These are phyloP conservation scores for Reticulascus tulasneorum DNA, from an alignment of 2,329 filamentous ascomycete species.

Conservation along the genomic window DNA sequence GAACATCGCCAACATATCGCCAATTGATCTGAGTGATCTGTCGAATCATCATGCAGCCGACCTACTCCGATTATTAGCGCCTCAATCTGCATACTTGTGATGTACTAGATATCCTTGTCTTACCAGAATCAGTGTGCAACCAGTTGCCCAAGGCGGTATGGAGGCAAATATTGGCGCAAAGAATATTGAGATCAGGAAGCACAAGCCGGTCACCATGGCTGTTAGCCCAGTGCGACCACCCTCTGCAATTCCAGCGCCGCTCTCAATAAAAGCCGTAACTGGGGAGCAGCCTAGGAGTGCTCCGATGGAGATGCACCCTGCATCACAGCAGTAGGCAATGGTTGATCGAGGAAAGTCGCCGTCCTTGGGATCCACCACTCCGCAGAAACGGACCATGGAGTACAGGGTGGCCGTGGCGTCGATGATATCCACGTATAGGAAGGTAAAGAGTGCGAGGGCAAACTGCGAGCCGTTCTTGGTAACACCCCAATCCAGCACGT, in stretches of 20 bases:
- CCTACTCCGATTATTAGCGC: conserved; percentile 32
- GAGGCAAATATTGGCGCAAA: conserved; percentile 75
- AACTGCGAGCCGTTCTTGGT: conserved; percentile 55
- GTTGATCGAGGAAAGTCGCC: conserved; percentile 86
- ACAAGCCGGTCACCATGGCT: conserved; percentile 63
- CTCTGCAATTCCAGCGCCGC: conserved; percentile 70
- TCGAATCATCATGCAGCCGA: conserved; percentile 74
- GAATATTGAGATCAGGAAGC: conserved; percentile 69
- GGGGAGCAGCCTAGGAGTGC: conserved; percentile 67
- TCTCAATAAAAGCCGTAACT: conserved; percentile 72
- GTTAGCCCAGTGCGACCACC: conserved; percentile 71
- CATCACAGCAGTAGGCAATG: conserved; percentile 71
- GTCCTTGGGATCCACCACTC: conserved; percentile 58
- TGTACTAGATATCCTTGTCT: conserved; percentile 16
- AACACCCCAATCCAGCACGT: conserved; percentile 64
- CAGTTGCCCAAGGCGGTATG: conserved; percentile 74
- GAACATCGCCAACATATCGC: conserved; percentile 69
- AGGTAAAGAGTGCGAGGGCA: conserved; percentile 68
- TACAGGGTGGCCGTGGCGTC: conserved; percentile 75
- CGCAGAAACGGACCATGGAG: conserved; percentile 76
- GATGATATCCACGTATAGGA: conserved; percentile 76
- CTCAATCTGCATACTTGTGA: background rate
- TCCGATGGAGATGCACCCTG: conserved; percentile 66
- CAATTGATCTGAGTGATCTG: conserved; percentile 73
- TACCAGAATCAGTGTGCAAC: conserved; percentile 66